These are phyloP conservation scores for Arctostaphylos glauca DNA, from an alignment of 148 eudicot genomes.

Conservation along the genomic window DNA sequence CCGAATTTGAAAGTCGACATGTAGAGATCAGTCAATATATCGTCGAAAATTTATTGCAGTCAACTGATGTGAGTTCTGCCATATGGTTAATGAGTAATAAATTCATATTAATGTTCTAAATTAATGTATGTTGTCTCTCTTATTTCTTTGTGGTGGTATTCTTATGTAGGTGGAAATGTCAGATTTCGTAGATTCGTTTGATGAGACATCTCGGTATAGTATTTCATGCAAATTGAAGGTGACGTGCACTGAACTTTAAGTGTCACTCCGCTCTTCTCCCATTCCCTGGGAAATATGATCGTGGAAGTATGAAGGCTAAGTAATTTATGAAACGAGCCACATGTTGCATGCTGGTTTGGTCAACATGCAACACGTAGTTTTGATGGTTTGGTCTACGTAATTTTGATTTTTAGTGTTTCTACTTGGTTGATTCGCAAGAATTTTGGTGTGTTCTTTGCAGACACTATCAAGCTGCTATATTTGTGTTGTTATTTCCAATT, in stretches of 20 bases:
- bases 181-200: constrained; percentile 27
- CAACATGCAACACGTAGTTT: too few species aligned
- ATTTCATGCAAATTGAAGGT: constrained; percentile 62
- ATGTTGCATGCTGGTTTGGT: background rate
- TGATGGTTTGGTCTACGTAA: background rate
- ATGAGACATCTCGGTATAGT: constrained; percentile 37
- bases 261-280: background rate
- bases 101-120: constrained; percentile 13
- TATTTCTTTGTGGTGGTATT: background rate
- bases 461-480: background rate
- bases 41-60: constrained; percentile 43
- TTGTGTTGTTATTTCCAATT: background rate
- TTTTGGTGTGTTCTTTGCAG: background rate
- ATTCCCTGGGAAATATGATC: background rate
- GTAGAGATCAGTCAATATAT: constrained; percentile 54
- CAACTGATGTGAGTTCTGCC: constrained; percentile 32
- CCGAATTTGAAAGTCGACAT: constrained; percentile 56
- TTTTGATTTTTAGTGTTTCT: background rate
- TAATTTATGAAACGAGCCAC: background rate
- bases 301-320: background rate
- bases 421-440: background rate
- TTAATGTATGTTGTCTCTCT: too few species aligned
- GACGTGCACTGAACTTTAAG: constrained; percentile 13
- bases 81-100: constrained; percentile 3
- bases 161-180: constrained; percentile 34